Evolutionary conservation across 345 rosid species (phyloP).

Genomic region (Aquilaria yunnanensis): DNA sequence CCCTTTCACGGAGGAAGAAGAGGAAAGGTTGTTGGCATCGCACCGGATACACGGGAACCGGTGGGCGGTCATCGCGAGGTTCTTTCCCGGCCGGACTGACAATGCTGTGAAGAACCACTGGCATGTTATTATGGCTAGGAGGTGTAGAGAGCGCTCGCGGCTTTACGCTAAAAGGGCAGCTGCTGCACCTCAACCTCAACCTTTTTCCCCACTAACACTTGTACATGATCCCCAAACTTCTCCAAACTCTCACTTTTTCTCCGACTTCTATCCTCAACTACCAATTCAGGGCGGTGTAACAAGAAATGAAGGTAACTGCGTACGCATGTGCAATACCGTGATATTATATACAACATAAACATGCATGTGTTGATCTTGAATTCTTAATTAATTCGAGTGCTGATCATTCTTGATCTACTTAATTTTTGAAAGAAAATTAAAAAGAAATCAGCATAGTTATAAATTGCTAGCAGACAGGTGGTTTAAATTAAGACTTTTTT

Average conservation of each 20-base stretch:
- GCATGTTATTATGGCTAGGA: slow-evolving; percentile 94
- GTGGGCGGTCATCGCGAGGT: slow-evolving; percentile 83
- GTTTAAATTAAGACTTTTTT: no score
- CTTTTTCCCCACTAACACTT: not conserved
- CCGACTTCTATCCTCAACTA: not conserved
- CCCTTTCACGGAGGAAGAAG: slow-evolving; percentile 93
- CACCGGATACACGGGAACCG: slow-evolving; percentile 86
- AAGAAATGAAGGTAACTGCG: slow-evolving; percentile 6
- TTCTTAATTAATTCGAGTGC: no score
- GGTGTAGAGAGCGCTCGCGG: slow-evolving; percentile 45
- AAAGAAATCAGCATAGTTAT: no score
- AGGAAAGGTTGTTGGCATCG: slow-evolving; percentile 67
- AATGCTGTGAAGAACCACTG: slow-evolving; percentile 98
- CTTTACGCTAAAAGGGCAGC: slow-evolving; percentile 20
- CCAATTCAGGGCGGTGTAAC: not conserved
- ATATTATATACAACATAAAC: no score
- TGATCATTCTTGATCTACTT: no score
- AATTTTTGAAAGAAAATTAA: no score
- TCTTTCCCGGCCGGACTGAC: slow-evolving; percentile 88
- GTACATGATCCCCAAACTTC: slow-evolving; percentile 1
- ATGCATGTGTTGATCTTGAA: no score
- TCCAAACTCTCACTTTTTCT: slow-evolving; percentile 7
- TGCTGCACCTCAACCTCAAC: no score
- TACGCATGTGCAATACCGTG: no score
- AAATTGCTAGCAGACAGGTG: no score